A percentile compares a stretch with the other conserved stretches of the same genome.
Evolutionary conservation across 1,284 basidiomycete genomes (phyloP).

Genomic region (Moesziomyces sp.): DNA sequence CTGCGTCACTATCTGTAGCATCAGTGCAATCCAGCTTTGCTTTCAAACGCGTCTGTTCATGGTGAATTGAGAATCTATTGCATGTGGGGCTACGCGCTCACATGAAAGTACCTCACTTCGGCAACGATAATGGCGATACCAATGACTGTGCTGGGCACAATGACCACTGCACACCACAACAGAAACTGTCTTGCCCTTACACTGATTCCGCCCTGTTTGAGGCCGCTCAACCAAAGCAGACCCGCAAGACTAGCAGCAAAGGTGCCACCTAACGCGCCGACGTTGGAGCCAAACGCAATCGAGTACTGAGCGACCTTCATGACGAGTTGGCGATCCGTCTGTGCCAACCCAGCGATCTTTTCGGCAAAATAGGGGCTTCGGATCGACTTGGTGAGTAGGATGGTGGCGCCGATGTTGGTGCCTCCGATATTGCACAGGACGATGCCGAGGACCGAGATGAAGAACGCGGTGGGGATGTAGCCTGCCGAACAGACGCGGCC

Average conservation of each 20-base stretch:
- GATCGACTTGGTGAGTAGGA: slow-evolving; percentile 79
- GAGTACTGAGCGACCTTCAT: slow-evolving; percentile 71
- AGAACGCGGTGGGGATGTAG: slow-evolving; percentile 70
- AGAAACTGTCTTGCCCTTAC: slow-evolving; percentile 79
- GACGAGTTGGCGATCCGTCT: slow-evolving; percentile 45
- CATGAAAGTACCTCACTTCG: slow-evolving; percentile 58
- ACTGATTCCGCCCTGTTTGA: slow-evolving; percentile 80
- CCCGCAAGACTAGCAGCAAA: slow-evolving; percentile 91
- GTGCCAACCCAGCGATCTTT: slow-evolving; percentile 9
- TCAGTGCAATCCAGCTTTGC: slow-evolving; percentile 4
- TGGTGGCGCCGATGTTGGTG: slow-evolving; percentile 95
- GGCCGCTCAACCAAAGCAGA: slow-evolving; percentile 83
- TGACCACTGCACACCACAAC: slow-evolving; percentile 75
- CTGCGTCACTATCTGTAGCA: slow-evolving; percentile 69
- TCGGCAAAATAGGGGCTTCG: slow-evolving; percentile 65
- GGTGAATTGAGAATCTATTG: background rate
- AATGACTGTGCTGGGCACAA: slow-evolving; percentile 59
- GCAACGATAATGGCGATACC: slow-evolving; percentile 65
- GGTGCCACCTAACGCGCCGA: slow-evolving; percentile 90
- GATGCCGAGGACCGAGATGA: slow-evolving; percentile 73
- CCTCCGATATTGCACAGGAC: slow-evolving; percentile 88
- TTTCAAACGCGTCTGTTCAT: background rate
- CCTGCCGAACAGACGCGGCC: slow-evolving; percentile 69
- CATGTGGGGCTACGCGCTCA: slow-evolving; percentile 14
- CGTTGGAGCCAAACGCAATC: slow-evolving; percentile 85